phyloP scores from a whole-genome alignment of 306 rosid species.

The cucumber (Cucumis sativus) region Cucumber_9930_V3 NC_026660.2:12575001-12575500 shows the following conservation, averaged over 20 bases:
- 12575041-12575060: conserved; percentile 22
- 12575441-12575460: not conserved
- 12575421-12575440: not conserved
- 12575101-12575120: not conserved
- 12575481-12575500: not conserved
- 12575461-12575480: not conserved
- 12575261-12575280: not conserved
- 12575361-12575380: not conserved
- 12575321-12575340: not conserved
- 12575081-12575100: not conserved
- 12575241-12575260: not conserved
- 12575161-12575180: not conserved
- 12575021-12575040: conserved; percentile 17
- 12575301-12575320: not conserved
- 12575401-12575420: not conserved
- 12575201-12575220: not conserved
- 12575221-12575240: not conserved
- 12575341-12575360: not conserved
- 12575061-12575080: conserved; percentile 39
- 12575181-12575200: not conserved
- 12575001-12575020: conserved; percentile 7
- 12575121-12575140: not conserved
- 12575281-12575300: not conserved
- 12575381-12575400: not conserved
- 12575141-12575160: not conserved